A percentile compares a stretch with the other conserved stretches of the same genome.
Evolutionary conservation across 441 rosid genomes (phyloP).

Genomic region (Populus hybrid): DNA sequence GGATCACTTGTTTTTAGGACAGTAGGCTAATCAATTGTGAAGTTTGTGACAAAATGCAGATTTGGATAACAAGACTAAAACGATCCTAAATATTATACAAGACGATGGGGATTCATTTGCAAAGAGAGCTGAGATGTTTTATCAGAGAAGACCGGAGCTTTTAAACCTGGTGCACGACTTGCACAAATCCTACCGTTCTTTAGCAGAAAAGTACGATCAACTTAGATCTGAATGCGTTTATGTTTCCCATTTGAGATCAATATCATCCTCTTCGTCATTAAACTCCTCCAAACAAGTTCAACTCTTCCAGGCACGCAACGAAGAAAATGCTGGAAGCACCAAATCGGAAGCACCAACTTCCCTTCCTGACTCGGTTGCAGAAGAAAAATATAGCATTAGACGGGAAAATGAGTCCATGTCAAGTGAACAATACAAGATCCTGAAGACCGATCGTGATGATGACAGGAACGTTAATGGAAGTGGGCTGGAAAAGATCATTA

Average conservation of each 20-base stretch:
- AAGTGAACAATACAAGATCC: background rate
- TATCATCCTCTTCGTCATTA: slow-evolving; percentile 5
- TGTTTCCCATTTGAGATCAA: slow-evolving; percentile 3
- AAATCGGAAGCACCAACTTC: background rate
- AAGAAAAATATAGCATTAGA: background rate
- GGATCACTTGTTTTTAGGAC: background rate
- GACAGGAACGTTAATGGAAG: background rate
- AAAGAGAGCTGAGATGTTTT: no score
- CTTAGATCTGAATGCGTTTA: slow-evolving; percentile 22
- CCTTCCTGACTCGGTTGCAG: background rate
- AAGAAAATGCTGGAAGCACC: background rate
- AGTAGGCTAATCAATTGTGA: background rate
- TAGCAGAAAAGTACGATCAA: slow-evolving; percentile 47
- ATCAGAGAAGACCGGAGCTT: slow-evolving; percentile 44
- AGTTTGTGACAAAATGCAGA: slow-evolving; percentile 31
- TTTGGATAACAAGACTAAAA: slow-evolving; percentile 44
- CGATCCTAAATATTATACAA: slow-evolving; percentile 37
- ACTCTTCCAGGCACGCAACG: background rate
- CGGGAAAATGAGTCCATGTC: background rate
- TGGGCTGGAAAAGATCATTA: background rate
- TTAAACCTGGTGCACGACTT: slow-evolving; percentile 39
- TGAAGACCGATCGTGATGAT: background rate
- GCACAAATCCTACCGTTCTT: slow-evolving; percentile 38
- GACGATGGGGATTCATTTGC: slow-evolving; percentile 4
- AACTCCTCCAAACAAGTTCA: slow-evolving; percentile 7